Conservation (phyloP, 176 grass and related monocot species). For the Aegilops longissima region DNA sequence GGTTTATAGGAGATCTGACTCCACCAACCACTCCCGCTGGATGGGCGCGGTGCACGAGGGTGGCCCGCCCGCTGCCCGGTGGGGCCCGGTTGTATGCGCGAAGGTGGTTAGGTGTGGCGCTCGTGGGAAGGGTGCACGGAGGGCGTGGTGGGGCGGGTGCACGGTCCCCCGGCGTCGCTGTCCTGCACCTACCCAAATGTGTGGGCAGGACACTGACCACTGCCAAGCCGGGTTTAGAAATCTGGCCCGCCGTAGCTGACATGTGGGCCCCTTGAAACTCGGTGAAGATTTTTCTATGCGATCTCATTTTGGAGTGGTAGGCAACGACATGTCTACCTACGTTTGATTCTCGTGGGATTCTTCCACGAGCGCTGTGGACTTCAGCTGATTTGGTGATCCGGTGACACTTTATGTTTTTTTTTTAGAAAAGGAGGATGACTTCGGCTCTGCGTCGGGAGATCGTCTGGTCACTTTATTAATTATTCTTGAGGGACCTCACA, state of each 20-base stretch:
- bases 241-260: not conserved
- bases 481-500: no score
- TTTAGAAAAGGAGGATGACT: no score
- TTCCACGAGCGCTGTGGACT: not conserved
- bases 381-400: not conserved
- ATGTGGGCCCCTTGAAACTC: not conserved
- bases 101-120: not conserved
- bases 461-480: no score
- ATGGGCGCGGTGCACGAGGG: not conserved
- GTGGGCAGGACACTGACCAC: conserved; percentile 19
- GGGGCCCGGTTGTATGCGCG: not conserved
- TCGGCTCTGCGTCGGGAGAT: no score
- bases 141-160: not conserved
- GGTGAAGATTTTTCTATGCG: no score
- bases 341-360: not conserved
- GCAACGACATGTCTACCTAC: not conserved
- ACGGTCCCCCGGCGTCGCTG: conserved; percentile 4
- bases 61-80: rapidly evolving
- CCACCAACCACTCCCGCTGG: conserved; percentile 25
- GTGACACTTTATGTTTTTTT: no score
- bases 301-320: not conserved
- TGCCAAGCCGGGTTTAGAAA: not conserved
- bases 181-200: conserved; percentile 42
- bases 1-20: conserved; percentile 48
- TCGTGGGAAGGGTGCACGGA: not conserved